A percentile compares a stretch with the other conserved stretches of the same genome.
Evolutionary conservation across 768 basidiomycete genomes (phyloP).

Genomic region (Epithele typhae): DNA sequence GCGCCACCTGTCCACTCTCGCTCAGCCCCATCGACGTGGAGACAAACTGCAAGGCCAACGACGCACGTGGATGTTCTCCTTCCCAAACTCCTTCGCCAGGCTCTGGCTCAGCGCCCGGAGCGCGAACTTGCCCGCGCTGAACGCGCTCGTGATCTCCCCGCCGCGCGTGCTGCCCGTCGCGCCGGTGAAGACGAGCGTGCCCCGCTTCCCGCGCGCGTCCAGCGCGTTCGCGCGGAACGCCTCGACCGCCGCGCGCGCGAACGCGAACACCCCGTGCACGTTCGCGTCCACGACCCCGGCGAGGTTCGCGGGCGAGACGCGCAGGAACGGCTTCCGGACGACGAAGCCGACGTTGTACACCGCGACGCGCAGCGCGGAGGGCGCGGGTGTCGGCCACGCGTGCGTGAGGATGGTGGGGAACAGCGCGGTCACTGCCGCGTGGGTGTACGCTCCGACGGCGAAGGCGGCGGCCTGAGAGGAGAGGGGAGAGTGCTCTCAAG

Average conservation of each 20-base stretch:
- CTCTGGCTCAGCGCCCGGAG: conserved; percentile 38
- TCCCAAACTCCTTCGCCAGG: conserved; percentile 40
- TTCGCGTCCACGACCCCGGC: conserved; percentile 28
- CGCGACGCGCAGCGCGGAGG: conserved; percentile 33
- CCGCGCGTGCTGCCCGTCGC: conserved; percentile 39
- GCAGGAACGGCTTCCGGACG: conserved; percentile 36
- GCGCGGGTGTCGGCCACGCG: conserved; percentile 23
- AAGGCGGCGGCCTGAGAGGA: conserved; percentile 33
- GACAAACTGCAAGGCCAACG: not conserved
- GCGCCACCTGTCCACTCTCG: conserved; percentile 44
- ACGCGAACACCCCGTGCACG: conserved; percentile 36
- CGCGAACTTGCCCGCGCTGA: conserved; percentile 39
- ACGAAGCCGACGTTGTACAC: conserved; percentile 36
- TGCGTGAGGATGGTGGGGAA: conserved; percentile 31
- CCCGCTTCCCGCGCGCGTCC: conserved; percentile 31
- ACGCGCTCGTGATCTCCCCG: conserved; percentile 33
- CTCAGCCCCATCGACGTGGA: not conserved
- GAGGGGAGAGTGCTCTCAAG: not conserved
- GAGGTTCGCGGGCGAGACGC: conserved; percentile 34
- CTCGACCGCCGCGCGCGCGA: conserved; percentile 30
- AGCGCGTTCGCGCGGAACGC: conserved; percentile 30
- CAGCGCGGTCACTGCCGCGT: conserved; percentile 25
- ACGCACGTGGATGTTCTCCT: conserved; percentile 39
- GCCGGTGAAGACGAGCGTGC: conserved; percentile 41
- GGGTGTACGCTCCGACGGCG: conserved; percentile 31